Base-by-base conservation (phyloP, 2,329 filamentous ascomycete genomes). In the Cladosporium phlei region DNA sequence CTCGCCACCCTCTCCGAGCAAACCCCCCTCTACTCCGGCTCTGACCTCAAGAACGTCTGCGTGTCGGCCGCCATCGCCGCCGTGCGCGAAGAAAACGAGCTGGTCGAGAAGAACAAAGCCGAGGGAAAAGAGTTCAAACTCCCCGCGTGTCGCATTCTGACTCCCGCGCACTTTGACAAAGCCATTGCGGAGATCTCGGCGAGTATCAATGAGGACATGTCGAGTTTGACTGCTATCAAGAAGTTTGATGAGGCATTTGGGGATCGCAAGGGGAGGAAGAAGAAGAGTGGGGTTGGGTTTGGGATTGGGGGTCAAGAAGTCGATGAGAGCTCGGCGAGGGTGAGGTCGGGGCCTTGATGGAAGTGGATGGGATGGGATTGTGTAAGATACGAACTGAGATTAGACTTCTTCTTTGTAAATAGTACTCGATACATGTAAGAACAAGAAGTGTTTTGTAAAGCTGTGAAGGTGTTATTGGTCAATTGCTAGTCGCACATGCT, bases 181-280 rank as follows among this genome's bases (percentile, higher is more conserved):
- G 93, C 88, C 2, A 74, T 95, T 59, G 78, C 81, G 58, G 90
- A 97, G 66, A 95, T 98, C 56, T 87, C 85, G 47, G 89, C 93
- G 0, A 94, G 87, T 59, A 90, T 96, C 55, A 90, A 82, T 58
- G 91, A 96, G 66, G 90, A 98, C 60, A 97, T 96, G 91, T 76
- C 80, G 38, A 88, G 82, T 24, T 72, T 98, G 52, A 80, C 81
- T 54, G 86, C 87, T 10, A 95, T 98, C 59, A 79, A 88, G 58
- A 94, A 94, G 68, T 98, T 97, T 61, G 93, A 98, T 63, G 88
- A 95, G 69, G 86, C 91, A 65, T 98, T 90, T 64, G 91, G 93
- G 20, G 89, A 95, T 62, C 78, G 84, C 27, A 84, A 80, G 60
- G 79, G 77, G 1, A 78, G 79, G 56, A 77, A 54, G 40, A 64